These are phyloP conservation scores for Iris macrosiphon DNA, from an alignment of 106 monocot species.

Conservation along the genomic window DNA sequence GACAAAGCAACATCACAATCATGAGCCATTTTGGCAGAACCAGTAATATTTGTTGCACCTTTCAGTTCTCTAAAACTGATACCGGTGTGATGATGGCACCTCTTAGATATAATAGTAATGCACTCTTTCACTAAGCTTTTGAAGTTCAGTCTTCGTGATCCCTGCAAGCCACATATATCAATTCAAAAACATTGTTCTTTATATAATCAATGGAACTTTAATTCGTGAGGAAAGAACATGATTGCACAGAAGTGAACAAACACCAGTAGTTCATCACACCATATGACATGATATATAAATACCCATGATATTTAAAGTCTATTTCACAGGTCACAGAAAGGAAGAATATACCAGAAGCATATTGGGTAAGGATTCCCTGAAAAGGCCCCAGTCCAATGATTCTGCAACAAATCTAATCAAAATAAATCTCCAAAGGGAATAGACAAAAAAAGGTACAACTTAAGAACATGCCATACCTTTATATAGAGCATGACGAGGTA, in stretches of 20 bases:
- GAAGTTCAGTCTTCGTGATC: constrained; percentile 56
- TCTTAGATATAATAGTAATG: constrained; percentile 45
- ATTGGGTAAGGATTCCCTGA: constrained; percentile 68
- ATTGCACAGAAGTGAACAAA: not conserved
- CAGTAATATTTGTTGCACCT: constrained; percentile 8
- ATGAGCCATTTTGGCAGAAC: constrained; percentile 18
- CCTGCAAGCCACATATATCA: constrained; percentile 35
- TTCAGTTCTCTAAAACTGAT: constrained; percentile 11
- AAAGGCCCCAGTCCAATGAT: constrained; percentile 54
- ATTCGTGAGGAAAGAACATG: not conserved
- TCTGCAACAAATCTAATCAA: constrained; percentile 24
- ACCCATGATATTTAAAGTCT: not conserved
- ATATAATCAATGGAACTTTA: not conserved
- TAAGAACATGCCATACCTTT: constrained; percentile 37
- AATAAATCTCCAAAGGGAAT: not conserved
- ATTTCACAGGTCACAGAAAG: not conserved
- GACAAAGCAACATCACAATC: constrained; percentile 30
- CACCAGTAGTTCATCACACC: too few relatives aligned
- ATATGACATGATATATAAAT: not conserved
- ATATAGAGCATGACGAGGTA: constrained; percentile 46
- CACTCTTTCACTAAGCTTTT: constrained; percentile 60
- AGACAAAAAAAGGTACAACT: not conserved
- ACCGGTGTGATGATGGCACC: constrained; percentile 15
- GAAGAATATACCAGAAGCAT: constrained; percentile 57
- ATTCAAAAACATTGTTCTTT: not conserved